Conservation (phyloP, 495 filamentous ascomycete species). For the Extremus antarcticus region DNA sequence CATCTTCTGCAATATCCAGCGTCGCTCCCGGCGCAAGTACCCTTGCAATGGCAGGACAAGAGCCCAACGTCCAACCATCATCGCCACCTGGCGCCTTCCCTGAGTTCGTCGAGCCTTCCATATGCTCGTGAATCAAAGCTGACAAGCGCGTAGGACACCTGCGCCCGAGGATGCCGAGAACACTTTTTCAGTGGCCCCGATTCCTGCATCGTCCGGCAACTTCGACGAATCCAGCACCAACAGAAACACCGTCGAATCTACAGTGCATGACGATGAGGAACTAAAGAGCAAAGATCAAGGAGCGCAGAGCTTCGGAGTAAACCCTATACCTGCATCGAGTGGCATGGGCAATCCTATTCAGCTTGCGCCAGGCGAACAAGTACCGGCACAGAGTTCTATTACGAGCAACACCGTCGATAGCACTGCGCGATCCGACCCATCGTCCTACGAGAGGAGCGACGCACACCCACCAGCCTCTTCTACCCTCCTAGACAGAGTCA, state of each 20-base stretch:
- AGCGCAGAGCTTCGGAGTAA: slow-evolving; percentile 35
- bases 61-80: slow-evolving; percentile 37
- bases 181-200: slow-evolving; percentile 46
- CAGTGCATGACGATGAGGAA: slow-evolving; percentile 13
- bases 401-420: slow-evolving; percentile 44
- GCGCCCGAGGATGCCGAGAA: slow-evolving; percentile 19
- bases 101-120: too few relatives aligned
- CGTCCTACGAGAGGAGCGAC: slow-evolving; percentile 65
- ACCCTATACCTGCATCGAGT: slow-evolving; percentile 64
- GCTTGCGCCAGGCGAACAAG: slow-evolving; percentile 64
- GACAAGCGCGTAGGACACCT: slow-evolving; percentile 73
- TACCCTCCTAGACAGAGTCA: slow-evolving; percentile 32
- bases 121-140: too few relatives aligned
- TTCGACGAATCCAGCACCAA: not conserved
- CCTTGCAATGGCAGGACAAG: slow-evolving; percentile 53
- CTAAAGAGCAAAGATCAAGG: slow-evolving; percentile 16
- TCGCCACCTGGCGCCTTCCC: slow-evolving; percentile 68
- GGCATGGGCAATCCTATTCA: slow-evolving; percentile 71
- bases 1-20: slow-evolving; percentile 50
- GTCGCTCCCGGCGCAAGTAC: slow-evolving; percentile 59
- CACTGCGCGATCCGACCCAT: slow-evolving; percentile 65
- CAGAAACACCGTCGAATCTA: slow-evolving; percentile 29
- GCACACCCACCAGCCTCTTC: slow-evolving; percentile 35
- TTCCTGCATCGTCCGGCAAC: slow-evolving; percentile 69
- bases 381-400: slow-evolving; percentile 52